Evolutionary conservation across 352 stramenopile genomes (phyloP).

Genomic region (Phytophthora colocasiae): DNA sequence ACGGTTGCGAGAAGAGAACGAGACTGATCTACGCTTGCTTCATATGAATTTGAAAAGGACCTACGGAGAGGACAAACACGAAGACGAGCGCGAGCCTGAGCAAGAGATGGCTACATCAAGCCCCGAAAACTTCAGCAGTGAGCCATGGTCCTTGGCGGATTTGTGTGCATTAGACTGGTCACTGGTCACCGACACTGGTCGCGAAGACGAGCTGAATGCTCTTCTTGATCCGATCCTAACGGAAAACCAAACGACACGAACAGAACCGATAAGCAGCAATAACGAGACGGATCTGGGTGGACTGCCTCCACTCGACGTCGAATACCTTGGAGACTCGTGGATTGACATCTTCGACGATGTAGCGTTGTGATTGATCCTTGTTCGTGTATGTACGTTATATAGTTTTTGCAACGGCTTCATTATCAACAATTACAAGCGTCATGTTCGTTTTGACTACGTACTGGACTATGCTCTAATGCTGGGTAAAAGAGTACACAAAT

Average conservation of each 20-base stretch:
- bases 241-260: slow-evolving; percentile 1
- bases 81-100: slow-evolving; percentile 29
- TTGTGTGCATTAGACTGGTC: slow-evolving; percentile 38
- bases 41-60: slow-evolving; percentile 16
- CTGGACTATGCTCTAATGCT: too few relatives aligned
- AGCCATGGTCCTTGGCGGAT: slow-evolving; percentile 19
- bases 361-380: slow-evolving; percentile 9
- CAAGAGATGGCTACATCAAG: slow-evolving; percentile 31
- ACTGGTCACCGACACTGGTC: slow-evolving; percentile 27
- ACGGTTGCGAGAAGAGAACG: slow-evolving; percentile 11
- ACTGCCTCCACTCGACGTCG: slow-evolving; percentile 28
- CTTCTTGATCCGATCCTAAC: slow-evolving; percentile 34
- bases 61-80: slow-evolving; percentile 14
- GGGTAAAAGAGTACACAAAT: too few relatives aligned
- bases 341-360: slow-evolving; percentile 39
- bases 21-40: slow-evolving; percentile 14
- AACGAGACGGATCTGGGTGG: slow-evolving; percentile 7
- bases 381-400: background rate
- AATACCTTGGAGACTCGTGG: slow-evolving; percentile 36
- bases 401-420: background rate
- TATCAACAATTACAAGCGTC: slow-evolving; percentile 6
- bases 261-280: background rate
- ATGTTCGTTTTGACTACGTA: too few relatives aligned
- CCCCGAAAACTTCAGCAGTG: slow-evolving; percentile 19
- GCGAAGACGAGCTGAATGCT: slow-evolving; percentile 33